phyloP scores from a whole-genome alignment of 345 rosid genomes.

The Corchorus olitorius region DNA sequence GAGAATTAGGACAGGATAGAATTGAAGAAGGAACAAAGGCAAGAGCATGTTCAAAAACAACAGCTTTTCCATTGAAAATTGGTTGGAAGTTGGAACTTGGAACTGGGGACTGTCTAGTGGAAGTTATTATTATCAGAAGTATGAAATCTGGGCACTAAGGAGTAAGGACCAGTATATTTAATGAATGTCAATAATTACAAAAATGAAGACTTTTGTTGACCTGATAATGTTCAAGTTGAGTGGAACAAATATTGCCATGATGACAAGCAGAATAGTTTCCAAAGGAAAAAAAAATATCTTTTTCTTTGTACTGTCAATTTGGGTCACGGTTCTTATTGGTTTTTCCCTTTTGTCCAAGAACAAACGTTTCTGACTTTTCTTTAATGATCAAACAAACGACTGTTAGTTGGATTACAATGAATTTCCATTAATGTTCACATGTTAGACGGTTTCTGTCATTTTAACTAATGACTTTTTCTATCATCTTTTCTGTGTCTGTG shows the following conservation, averaged over 20 bases:
- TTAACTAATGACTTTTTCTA: neutral
- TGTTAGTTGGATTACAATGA: neutral
- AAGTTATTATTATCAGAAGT: neutral
- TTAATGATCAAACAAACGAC: neutral
- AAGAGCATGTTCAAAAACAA: neutral
- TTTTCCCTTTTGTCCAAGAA: neutral
- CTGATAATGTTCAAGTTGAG: neutral
- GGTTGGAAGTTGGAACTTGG: neutral
- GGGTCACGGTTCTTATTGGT: neutral
- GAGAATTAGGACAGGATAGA: neutral
- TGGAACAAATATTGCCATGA: neutral
- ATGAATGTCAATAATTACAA: neutral
- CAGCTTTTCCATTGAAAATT: slow-evolving; percentile 4
- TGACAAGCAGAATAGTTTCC: slow-evolving; percentile 4
- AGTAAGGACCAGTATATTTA: neutral
- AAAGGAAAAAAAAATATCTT: neutral
- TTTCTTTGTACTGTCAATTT: neutral
- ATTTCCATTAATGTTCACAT: neutral
- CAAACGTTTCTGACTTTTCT: neutral
- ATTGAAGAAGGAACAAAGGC: slow-evolving; percentile 6
- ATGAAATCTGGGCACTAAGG: no score
- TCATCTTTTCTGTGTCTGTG: neutral
- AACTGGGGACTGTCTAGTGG: neutral
- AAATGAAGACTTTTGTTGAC: neutral
- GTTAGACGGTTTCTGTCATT: slow-evolving; percentile 6